Conservation (phyloP, 768 basidiomycete genomes). For the Hygrophoropsis aurantiaca region DNA sequence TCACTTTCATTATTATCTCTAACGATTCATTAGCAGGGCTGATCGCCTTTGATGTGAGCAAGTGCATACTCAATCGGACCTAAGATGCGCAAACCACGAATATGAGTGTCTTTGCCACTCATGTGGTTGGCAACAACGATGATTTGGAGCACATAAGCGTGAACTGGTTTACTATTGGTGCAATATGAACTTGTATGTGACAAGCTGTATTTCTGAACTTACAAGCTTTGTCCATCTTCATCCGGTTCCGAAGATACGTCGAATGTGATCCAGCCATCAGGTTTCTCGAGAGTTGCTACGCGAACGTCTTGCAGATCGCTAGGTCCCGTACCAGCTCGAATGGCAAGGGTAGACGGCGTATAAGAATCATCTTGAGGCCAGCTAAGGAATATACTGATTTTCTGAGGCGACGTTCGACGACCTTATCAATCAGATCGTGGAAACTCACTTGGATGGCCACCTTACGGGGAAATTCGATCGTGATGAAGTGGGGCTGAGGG, state of each 20-base stretch:
- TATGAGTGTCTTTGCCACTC: slow-evolving; percentile 99
- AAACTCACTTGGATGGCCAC: slow-evolving; percentile 79
- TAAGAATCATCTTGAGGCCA: slow-evolving; percentile 92
- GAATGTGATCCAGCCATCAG: slow-evolving; percentile 92
- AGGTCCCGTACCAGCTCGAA: slow-evolving; percentile 89
- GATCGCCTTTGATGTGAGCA: background rate
- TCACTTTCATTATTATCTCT: slow-evolving; percentile 45
- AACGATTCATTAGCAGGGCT: slow-evolving; percentile 1
- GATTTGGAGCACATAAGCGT: slow-evolving; percentile 88
- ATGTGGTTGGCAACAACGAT: slow-evolving; percentile 92
- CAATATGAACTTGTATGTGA: background rate
- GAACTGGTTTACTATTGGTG: slow-evolving; percentile 70
- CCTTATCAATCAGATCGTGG: background rate
- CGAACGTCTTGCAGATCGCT: slow-evolving; percentile 93
- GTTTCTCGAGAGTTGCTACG: slow-evolving; percentile 81
- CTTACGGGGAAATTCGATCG: slow-evolving; percentile 88
- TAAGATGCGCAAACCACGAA: slow-evolving; percentile 85
- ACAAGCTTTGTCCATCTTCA: slow-evolving; percentile 81
- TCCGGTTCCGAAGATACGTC: slow-evolving; percentile 78
- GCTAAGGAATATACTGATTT: slow-evolving; percentile 83
- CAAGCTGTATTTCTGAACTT: no score
- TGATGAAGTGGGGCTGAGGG: slow-evolving; percentile 95
- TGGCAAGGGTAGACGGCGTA: slow-evolving; percentile 87
- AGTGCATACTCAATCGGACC: slow-evolving; percentile 74
- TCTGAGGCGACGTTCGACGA: slow-evolving; percentile 45